Conservation (phyloP, 2,329 filamentous ascomycete genomes). For the Orbilia blumenaviensis region DNA sequence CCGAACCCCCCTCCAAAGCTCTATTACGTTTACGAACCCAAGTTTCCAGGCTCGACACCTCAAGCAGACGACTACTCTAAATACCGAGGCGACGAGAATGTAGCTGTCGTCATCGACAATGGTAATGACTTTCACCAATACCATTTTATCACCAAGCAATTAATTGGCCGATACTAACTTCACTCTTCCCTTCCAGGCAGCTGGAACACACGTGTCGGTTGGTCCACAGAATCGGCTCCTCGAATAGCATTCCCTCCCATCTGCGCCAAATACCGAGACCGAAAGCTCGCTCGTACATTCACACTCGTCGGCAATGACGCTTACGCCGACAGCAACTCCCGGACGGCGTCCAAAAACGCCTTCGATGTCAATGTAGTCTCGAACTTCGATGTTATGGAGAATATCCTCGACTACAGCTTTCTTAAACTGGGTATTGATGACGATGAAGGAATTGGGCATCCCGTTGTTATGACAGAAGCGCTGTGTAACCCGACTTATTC, state of each 20-base stretch:
- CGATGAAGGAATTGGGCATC: conserved; percentile 77
- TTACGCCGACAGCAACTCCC: conserved; percentile 90
- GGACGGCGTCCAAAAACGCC: conserved; percentile 86
- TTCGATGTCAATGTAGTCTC: conserved; percentile 94
- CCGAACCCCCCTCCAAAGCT: conserved; percentile 64
- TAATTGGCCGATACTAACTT: conserved; percentile 18
- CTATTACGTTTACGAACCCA: conserved; percentile 71
- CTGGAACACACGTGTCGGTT: conserved; percentile 87
- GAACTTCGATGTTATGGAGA: conserved; percentile 98
- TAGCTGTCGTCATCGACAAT: conserved; percentile 96
- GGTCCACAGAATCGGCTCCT: conserved; percentile 89
- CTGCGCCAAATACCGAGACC: conserved; percentile 93
- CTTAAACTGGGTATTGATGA: conserved; percentile 89
- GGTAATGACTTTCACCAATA: conserved; percentile 66
- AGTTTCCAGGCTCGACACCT: conserved; percentile 68
- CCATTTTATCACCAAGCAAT: conserved; percentile 13
- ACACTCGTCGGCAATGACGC: conserved; percentile 92
- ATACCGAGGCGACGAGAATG: conserved; percentile 53
- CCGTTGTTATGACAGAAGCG: conserved; percentile 94
- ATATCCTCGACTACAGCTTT: conserved; percentile 91
- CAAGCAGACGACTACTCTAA: conserved; percentile 59
- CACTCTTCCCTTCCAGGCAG: conserved; percentile 70
- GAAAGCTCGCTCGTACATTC: conserved; percentile 90
- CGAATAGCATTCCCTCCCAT: conserved; percentile 84
- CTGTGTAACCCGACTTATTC: conserved; percentile 91